Conservation (phyloP, 169 alveolate species). For the Miamiensis avidus region DNA sequence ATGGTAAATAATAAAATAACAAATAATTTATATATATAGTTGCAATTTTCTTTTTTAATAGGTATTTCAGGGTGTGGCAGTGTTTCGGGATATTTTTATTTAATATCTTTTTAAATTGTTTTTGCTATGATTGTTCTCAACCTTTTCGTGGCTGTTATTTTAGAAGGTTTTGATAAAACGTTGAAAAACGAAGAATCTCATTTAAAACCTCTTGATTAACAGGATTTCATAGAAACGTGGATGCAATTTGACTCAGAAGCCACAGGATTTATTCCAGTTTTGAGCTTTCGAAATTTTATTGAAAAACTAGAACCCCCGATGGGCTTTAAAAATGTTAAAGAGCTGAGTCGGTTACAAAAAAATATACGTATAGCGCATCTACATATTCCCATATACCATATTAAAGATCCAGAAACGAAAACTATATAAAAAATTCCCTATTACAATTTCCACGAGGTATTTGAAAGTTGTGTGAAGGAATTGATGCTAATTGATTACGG, state of each 20-base stretch:
- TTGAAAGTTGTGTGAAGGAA: not conserved
- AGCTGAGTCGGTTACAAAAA: not conserved
- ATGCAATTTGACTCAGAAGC: slow-evolving; percentile 23
- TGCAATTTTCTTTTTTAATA: not conserved
- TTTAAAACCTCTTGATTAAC: slow-evolving; percentile 3
- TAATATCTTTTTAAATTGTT: slow-evolving; percentile 14
- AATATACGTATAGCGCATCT: not conserved
- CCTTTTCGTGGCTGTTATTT: slow-evolving; percentile 29
- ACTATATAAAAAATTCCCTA: too few relatives aligned
- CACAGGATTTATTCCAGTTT: slow-evolving; percentile 24
- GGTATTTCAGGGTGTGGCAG: slow-evolving; percentile 40
- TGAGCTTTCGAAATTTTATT: too few relatives aligned
- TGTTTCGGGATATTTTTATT: slow-evolving; percentile 1
- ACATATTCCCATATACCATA: not conserved
- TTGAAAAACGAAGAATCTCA: slow-evolving; percentile 24
- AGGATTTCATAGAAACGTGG: slow-evolving; percentile 20
- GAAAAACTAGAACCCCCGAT: not conserved
- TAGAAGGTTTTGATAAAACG: slow-evolving; percentile 25
- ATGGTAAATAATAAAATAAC: slow-evolving; percentile 18
- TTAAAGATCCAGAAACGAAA: not conserved
- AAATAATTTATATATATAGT: not conserved
- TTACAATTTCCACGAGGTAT: not conserved
- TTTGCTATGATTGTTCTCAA: slow-evolving; percentile 25
- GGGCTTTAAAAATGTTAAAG: not conserved
- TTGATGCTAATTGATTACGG: too few relatives aligned